These are phyloP conservation scores for Tulasnella sp. DNA, from an alignment of 768 basidiomycete genomes.

Conservation along the genomic window DNA sequence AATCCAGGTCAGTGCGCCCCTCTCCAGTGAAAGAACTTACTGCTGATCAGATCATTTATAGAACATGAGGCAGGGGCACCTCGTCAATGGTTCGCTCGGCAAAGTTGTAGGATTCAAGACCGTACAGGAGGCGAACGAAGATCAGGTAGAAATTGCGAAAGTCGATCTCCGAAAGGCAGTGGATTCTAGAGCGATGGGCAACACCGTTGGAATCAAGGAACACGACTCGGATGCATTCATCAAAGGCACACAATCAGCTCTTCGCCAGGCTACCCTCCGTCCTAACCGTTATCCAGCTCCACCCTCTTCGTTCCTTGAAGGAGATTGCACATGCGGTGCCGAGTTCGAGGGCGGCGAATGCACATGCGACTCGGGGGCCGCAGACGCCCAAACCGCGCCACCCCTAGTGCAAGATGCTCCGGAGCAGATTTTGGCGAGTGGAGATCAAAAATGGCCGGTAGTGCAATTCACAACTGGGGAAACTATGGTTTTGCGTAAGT, in stretches of 20 bases:
- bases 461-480: slow-evolving; percentile 60
- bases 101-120: slow-evolving; percentile 55
- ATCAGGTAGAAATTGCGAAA: slow-evolving; percentile 37
- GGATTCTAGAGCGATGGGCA: background rate
- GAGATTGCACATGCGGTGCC: background rate
- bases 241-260: background rate
- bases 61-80: slow-evolving; percentile 68
- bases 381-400: background rate
- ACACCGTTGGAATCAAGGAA: background rate
- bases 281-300: background rate
- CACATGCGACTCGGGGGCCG: background rate
- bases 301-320: background rate
- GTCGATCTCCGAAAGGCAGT: background rate
- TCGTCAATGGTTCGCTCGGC: slow-evolving; percentile 75
- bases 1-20: slow-evolving; percentile 14
- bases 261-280: background rate
- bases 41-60: slow-evolving; percentile 42
- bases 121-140: slow-evolving; percentile 49
- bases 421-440: background rate
- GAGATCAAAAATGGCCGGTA: slow-evolving; percentile 55
- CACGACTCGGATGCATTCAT: background rate
- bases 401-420: background rate
- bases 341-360: background rate
- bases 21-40: background rate
- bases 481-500: slow-evolving; percentile 46